A percentile compares a stretch with the other conserved stretches of the same genome.
phyloP scores from a whole-genome alignment of 495 filamentous ascomycete genomes.

The Aspergillus bridgeri region DNA sequence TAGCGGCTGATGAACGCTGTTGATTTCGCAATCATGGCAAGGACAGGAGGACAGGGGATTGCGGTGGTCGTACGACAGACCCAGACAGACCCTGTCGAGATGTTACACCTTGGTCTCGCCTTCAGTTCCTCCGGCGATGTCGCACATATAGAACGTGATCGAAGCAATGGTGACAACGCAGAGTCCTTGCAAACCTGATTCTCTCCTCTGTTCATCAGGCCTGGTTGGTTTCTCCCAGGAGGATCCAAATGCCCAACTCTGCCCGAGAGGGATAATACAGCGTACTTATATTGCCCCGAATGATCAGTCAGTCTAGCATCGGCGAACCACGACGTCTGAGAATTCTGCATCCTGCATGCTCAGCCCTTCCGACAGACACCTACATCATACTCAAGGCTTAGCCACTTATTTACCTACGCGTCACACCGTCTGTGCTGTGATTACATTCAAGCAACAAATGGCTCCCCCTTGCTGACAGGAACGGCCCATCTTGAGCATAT shows the following conservation, averaged over 20 bases:
- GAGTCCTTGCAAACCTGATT: not conserved
- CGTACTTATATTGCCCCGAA: conserved; percentile 15
- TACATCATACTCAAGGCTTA: conserved; percentile 13
- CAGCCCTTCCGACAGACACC: conserved; percentile 13
- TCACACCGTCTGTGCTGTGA: conserved; percentile 21
- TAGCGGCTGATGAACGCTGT: conserved; percentile 15
- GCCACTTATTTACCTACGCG: conserved; percentile 18
- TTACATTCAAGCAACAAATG: conserved; percentile 8
- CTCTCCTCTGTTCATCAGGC: not conserved
- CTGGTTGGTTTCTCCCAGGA: not conserved
- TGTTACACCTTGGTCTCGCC: too few relatives aligned
- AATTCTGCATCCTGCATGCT: conserved; percentile 20
- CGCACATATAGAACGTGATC: not conserved
- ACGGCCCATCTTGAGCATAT: not conserved
- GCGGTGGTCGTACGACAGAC: not conserved
- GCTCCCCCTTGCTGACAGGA: conserved; percentile 10
- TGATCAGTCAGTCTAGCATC: conserved; percentile 8
- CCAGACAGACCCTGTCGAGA: too few relatives aligned
- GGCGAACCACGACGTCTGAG: not conserved
- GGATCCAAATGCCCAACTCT: not conserved
- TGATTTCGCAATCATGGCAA: conserved; percentile 15
- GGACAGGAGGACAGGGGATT: not conserved
- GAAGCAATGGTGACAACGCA: not conserved
- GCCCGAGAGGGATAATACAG: conserved; percentile 11
- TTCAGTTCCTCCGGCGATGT: not conserved